These are phyloP conservation scores for Comarum palustre DNA, from an alignment of 306 rosid species.

Conservation along the genomic window DNA sequence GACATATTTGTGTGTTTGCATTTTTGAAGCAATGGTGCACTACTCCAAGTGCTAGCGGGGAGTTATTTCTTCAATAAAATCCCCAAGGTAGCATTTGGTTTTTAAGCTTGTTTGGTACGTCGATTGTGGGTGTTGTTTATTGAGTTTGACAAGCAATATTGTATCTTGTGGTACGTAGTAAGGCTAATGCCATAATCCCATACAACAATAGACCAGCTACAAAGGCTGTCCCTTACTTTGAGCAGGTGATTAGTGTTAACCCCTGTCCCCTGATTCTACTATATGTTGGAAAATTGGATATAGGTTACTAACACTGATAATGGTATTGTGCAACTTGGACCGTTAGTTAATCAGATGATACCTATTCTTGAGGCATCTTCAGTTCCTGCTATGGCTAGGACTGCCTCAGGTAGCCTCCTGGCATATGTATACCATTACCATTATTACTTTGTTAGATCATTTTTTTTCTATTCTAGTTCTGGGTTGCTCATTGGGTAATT, in stretches of 20 bases:
- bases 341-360: constrained; percentile 76
- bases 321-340: constrained; percentile 66
- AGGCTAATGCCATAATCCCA: constrained; percentile 90
- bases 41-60: constrained; percentile 49
- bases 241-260: constrained; percentile 58
- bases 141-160: constrained; percentile 27
- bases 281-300: neutral
- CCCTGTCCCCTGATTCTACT: neutral
- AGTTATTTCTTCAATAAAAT: constrained; percentile 46
- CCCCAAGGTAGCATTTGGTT: constrained; percentile 45
- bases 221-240: constrained; percentile 97
- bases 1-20: neutral
- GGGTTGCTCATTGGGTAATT: neutral
- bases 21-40: constrained; percentile 51
- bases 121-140: neutral
- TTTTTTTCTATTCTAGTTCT: neutral
- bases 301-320: constrained; percentile 23
- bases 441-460: neutral
- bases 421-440: constrained; percentile 11
- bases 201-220: constrained; percentile 94
- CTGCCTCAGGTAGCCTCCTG: constrained; percentile 61
- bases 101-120: neutral
- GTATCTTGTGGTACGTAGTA: constrained; percentile 42
- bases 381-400: constrained; percentile 65
- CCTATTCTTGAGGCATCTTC: constrained; percentile 77